Base-by-base conservation (phyloP, 2,329 filamentous ascomycete genomes). In the Colletotrichum graminicola region DNA sequence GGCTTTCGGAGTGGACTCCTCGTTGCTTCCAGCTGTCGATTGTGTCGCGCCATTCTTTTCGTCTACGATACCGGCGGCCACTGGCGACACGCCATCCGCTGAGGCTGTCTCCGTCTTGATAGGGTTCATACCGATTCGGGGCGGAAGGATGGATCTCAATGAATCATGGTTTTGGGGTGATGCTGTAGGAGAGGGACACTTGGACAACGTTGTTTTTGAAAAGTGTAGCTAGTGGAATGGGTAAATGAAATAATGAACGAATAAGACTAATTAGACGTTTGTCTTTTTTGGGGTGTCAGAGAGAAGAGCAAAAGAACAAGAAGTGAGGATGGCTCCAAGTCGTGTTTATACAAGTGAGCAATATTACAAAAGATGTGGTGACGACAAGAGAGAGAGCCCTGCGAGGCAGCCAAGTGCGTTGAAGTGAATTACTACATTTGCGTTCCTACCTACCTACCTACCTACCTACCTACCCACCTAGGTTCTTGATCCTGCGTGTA, bases 1-100 rank as follows among this genome's bases (percentile, higher is more conserved):
- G 62, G 77, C 75, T 66, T 82, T 78, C 5, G 73, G 69, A 2
- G 76, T 76, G 36, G 77, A 69, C 62, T 79, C 76, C 21, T 83
- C 78, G 71, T 78, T 62, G 14, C 67, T 54, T 6, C 57, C 62
- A 2, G 39, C 34, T 4, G 12, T 26, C 12, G 60, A 61, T 1
- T 63, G 65, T 23, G 32, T 56, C 14, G 41, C 1, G 26, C 16
- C 54, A 23, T 43, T 54, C 23, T 72, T 69, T 41, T 69, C 65
- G 39, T 68, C 65, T 10, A 52, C 29, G 51, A 66, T 41, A 11
- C 12, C 47, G n/a, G 32, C 34, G 1, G 62, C 16, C 10, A 43
- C 43, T 10, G 62, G 41, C 14, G 67, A 51, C n/a, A 56, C 26
- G 11, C 51, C 65, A 21, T 66, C 65, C 16, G 64, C 18, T 36